Evolutionary conservation across 2,329 filamentous ascomycete species (phyloP).

Genomic region (Magnaporthiopsis incrustans): DNA sequence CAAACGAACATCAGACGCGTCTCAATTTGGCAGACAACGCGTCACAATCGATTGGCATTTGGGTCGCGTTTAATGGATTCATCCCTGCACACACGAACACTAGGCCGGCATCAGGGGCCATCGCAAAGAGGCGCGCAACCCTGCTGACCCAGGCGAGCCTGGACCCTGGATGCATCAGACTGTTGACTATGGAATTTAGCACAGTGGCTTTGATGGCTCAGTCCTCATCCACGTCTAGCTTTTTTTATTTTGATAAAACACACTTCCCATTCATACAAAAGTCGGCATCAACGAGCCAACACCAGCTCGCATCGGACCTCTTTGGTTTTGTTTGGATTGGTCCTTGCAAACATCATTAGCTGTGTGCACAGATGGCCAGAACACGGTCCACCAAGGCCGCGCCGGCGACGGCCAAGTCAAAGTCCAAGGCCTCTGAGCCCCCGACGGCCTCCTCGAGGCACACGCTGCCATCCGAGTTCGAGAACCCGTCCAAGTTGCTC

Average conservation of each 20-base stretch:
- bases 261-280: background rate
- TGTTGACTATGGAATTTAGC: background rate
- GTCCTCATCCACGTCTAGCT: background rate
- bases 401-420: slow-evolving; percentile 15
- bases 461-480: slow-evolving; percentile 28
- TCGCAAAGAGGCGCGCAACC: background rate
- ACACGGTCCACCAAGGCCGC: slow-evolving; percentile 36
- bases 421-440: slow-evolving; percentile 9
- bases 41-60: background rate
- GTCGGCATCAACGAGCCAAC: background rate
- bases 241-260: too few relatives aligned
- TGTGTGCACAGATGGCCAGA: slow-evolving; percentile 14
- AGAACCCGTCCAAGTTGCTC: slow-evolving; percentile 47
- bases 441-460: slow-evolving; percentile 31
- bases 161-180: background rate
- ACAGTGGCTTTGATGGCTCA: background rate
- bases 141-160: background rate
- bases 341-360: background rate
- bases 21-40: background rate
- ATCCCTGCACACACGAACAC: background rate
- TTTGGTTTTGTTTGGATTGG: background rate
- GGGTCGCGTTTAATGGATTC: background rate
- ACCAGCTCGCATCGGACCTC: background rate
- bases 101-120: background rate
- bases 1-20: background rate